Evolutionary conservation across 768 basidiomycete genomes (phyloP).

Genomic region (Phaeotremella fagi): DNA sequence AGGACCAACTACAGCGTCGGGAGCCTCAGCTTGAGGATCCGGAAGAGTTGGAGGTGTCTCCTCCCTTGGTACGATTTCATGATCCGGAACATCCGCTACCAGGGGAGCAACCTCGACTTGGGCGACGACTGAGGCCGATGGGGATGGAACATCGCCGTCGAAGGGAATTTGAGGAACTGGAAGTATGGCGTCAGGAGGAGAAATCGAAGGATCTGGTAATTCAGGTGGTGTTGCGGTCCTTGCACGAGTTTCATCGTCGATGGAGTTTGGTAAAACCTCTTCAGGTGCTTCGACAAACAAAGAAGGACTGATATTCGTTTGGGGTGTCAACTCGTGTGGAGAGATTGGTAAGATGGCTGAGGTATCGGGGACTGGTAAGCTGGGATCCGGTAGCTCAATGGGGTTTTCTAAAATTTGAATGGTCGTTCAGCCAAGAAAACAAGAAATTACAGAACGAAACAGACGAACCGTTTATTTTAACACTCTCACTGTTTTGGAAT

Average conservation of each 20-base stretch:
- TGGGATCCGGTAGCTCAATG: conserved; percentile 28
- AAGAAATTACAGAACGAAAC: too few species aligned
- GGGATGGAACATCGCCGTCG: background rate
- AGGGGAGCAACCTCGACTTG: background rate
- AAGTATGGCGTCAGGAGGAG: background rate
- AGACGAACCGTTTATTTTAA: too few species aligned
- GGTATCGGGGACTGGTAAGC: conserved; percentile 24
- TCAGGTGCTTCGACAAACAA: conserved; percentile 21
- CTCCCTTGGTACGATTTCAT: background rate
- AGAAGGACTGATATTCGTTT: conserved; percentile 7
- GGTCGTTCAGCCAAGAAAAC: too few species aligned
- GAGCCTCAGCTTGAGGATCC: background rate
- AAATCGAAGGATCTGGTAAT: background rate
- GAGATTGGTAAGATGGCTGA: conserved; percentile 4
- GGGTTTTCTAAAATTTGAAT: too few species aligned
- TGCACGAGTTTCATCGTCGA: background rate
- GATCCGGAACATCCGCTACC: background rate
- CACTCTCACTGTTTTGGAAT: too few species aligned
- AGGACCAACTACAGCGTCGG: background rate
- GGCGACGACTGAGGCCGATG: background rate
- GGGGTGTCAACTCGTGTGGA: conserved; percentile 9
- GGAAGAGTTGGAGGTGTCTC: background rate
- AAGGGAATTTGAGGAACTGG: background rate
- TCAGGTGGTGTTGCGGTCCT: background rate
- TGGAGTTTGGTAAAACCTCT: conserved; percentile 1